phyloP scores from a whole-genome alignment of 805 yeast genomes.

The Saccharomycopsis vini region DNA sequence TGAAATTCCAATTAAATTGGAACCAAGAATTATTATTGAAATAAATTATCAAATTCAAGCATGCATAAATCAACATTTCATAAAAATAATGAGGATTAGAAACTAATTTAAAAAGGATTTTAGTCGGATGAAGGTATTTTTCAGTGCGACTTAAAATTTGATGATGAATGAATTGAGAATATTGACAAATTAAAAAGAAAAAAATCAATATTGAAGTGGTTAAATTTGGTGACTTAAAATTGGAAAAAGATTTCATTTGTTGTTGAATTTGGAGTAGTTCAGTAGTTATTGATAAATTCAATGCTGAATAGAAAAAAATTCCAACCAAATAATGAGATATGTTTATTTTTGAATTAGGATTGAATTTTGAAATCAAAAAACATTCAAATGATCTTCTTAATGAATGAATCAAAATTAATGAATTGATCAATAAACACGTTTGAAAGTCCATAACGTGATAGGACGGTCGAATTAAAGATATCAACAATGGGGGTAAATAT shows the following conservation, averaged over 20 bases:
- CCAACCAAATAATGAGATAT: conserved; percentile 62
- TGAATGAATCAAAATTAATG: conserved; percentile 38
- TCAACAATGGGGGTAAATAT: neutral
- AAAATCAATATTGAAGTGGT: conserved; percentile 16
- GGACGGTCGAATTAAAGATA: neutral
- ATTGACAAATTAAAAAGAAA: conserved; percentile 27
- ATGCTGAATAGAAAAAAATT: conserved; percentile 43
- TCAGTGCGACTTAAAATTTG: conserved; percentile 34
- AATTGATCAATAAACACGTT: neutral
- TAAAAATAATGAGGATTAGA: conserved; percentile 65
- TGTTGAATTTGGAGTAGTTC: neutral
- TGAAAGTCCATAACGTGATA: neutral
- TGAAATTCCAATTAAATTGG: conserved; percentile 1
- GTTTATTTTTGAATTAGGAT: conserved; percentile 45
- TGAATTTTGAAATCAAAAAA: conserved; percentile 37
- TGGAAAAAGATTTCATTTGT: neutral
- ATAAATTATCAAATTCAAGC: neutral
- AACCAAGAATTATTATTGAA: neutral
- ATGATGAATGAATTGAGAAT: conserved; percentile 34
- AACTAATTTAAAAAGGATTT: conserved; percentile 39
- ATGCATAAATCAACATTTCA: conserved; percentile 49
- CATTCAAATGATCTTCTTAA: conserved; percentile 50
- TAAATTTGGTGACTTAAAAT: neutral
- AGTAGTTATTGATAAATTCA: conserved; percentile 25
- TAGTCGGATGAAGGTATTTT: conserved; percentile 50